Evolutionary conservation across 139 green algal species (phyloP), one percentile per base, ranked within the genome.

Genomic region (Raphidocelis subcapitata): DNA sequence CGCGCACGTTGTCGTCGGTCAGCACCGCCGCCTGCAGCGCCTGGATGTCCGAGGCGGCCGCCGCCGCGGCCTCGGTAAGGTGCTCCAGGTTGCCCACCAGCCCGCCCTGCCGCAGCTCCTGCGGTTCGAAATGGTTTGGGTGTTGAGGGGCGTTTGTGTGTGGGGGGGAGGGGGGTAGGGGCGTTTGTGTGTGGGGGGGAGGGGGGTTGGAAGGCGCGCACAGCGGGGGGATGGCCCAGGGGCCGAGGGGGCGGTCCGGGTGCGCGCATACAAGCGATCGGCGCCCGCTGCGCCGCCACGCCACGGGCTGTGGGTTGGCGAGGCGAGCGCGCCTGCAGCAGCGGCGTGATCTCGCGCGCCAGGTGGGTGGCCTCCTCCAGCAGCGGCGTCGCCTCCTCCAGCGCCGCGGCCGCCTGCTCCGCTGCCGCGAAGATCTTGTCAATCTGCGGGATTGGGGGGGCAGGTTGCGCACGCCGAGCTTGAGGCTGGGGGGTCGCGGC

Each of bases 1-100:
- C 91, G 3, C 76, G 80, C 49, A 97, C 90, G 79, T 99, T 99
- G 37, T 94, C 94, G 15, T 94, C 86, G 3, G 91, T 98, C 63
- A 99, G 74, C 41, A 99, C 91, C 31, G 74, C 77, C 26, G 56
- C 66, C 67, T 98, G 93, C 74, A 99, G 87, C 37, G 74, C 72
- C 65, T 93, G 89, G 37, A 97, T 93, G 81, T 98, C 93, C 16
- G 80, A 75, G 0, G 90, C 91, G 32, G 91, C 90, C 24, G 86
- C 84, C 14, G 90, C 86, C 21, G 92, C 90, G n/a, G 92, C 90
- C 74, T 84, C 81, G 0, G 89, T 95, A 14, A 98, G 82, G 20
- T 84, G 82, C 63, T 97, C 92, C 31, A 97, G 49, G 35, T 94
- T 92, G 33, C 67, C 83, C 37, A 97, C 85, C 67, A 97, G 56